Conservation (phyloP, 495 filamentous ascomycete species). For the Lasiosphaeriaceae sp. region DNA sequence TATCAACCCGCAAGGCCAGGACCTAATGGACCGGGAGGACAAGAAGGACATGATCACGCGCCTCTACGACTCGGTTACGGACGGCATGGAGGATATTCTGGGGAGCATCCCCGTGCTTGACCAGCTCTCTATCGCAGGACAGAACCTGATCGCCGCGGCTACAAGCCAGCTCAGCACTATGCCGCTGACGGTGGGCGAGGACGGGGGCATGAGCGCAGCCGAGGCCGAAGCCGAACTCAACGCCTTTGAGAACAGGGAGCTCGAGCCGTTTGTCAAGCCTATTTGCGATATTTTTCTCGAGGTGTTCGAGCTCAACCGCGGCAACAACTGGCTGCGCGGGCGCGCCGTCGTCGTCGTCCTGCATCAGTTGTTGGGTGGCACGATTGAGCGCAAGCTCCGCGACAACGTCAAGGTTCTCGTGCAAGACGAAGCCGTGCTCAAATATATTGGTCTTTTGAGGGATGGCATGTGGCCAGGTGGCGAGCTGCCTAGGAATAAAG, state of each 20-base stretch:
- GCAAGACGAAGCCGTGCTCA: slow-evolving; percentile 73
- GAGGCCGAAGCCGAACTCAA: slow-evolving; percentile 94
- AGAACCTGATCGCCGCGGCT: slow-evolving; percentile 87
- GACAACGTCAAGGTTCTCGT: slow-evolving; percentile 68
- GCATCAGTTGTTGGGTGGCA: slow-evolving; percentile 78
- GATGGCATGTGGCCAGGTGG: slow-evolving; percentile 77
- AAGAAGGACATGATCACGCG: slow-evolving; percentile 88
- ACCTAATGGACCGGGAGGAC: slow-evolving; percentile 48
- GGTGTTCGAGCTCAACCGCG: slow-evolving; percentile 88
- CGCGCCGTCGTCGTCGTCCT: slow-evolving; percentile 93
- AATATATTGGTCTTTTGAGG: slow-evolving; percentile 66
- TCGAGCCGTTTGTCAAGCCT: slow-evolving; percentile 95
- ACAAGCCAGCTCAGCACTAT: slow-evolving; percentile 66
- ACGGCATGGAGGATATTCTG: slow-evolving; percentile 97
- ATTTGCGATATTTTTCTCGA: slow-evolving; percentile 98
- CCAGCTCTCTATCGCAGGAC: slow-evolving; percentile 86
- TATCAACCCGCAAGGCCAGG: slow-evolving; percentile 53
- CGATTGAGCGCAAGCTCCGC: slow-evolving; percentile 89
- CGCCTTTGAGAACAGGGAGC: slow-evolving; percentile 82
- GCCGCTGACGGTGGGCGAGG: slow-evolving; percentile 40
- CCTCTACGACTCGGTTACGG: slow-evolving; percentile 91
- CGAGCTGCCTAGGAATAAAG: slow-evolving; percentile 43
- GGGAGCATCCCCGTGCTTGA: slow-evolving; percentile 93
- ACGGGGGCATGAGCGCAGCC: slow-evolving; percentile 61
- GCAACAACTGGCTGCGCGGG: slow-evolving; percentile 91